Base-by-base conservation (phyloP, 2,329 filamentous ascomycete species). In the Xylaria sp. region DNA sequence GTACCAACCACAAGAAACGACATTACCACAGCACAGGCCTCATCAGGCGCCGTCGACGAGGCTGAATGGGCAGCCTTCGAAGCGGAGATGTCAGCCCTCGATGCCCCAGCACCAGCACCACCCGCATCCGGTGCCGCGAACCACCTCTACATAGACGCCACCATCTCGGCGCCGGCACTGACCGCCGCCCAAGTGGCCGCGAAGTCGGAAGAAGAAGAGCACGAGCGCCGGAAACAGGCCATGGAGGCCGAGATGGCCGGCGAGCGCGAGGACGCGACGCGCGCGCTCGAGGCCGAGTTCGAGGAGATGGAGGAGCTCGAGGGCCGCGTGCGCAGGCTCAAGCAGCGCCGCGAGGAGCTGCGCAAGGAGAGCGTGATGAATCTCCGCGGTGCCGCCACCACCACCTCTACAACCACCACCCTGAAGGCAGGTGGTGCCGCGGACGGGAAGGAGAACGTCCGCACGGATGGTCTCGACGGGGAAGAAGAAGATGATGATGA, bases 21-120 rank as follows among this genome's bases (percentile, higher is more conserved):
- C 32, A 40, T 16, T 25, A 5, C 40, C 40, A 44, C 16, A 58
- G 44, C 25, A 61, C 61, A 55, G 57, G 61, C 37, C 55, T 68
- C 59, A 27, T 40, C 69, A n/a, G 32, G 65, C 40, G 66, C 75
- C 12, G 81, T 84, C 9, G 89, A 94, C 77, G 93, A 97, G 76
- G 88, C 91, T 63, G 92, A 96, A 80, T 96, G 92, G 92, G 91
- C 92, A 1, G 92, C 93, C 9, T 97, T 97, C 77, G 91, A 97
- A 78, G 92, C 92, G 2, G 93, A 97, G 63, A 90, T 97, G 64
- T 91, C 89, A 21, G 81, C 82, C 35, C 69, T 68, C 29, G 71
- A 69, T 3, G 67, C 51, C 27, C 44, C 63, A 25, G 77, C 82
- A 27, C 60, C 55, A 1, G 58, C 60, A 35, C 32, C 32, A 35